A percentile compares a stretch with the other conserved stretches of the same genome.
phyloP scores from a whole-genome alignment of 352 stramenopile genomes.

The Pythium plurisporium region DNA sequence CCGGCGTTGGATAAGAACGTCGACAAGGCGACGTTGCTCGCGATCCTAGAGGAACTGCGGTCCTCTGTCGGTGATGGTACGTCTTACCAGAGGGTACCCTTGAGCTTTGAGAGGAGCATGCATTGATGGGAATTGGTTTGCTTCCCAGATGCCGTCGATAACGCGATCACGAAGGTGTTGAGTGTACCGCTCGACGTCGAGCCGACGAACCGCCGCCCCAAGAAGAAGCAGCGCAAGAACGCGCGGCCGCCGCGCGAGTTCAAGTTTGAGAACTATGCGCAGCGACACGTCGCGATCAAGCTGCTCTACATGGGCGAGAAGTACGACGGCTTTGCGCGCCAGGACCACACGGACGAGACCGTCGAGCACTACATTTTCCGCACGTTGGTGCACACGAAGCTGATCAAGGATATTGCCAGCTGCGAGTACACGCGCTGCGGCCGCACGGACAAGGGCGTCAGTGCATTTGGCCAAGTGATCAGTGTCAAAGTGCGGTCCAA shows the following conservation, averaged over 20 bases:
- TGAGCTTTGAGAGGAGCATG: too few species aligned
- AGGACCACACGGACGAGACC: slow-evolving; percentile 89
- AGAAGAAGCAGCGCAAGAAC: slow-evolving; percentile 52
- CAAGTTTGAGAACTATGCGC: slow-evolving; percentile 71
- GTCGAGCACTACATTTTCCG: slow-evolving; percentile 93
- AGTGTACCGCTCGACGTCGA: slow-evolving; percentile 11
- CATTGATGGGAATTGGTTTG: too few species aligned
- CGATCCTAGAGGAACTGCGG: slow-evolving; percentile 62
- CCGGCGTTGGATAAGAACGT: slow-evolving; percentile 24
- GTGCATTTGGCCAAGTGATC: slow-evolving; percentile 80
- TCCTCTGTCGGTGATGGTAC: slow-evolving; percentile 51
- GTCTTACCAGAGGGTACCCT: background rate
- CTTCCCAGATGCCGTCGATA: slow-evolving; percentile 52
- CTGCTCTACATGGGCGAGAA: slow-evolving; percentile 87
- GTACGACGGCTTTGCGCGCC: slow-evolving; percentile 84
- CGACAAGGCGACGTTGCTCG: slow-evolving; percentile 45
- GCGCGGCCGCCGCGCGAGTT: slow-evolving; percentile 42
- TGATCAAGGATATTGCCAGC: slow-evolving; percentile 84
- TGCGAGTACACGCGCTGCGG: slow-evolving; percentile 95
- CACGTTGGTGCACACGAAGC: slow-evolving; percentile 88
- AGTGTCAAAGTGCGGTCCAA: slow-evolving; percentile 70
- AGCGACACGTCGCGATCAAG: slow-evolving; percentile 72
- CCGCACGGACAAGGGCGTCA: slow-evolving; percentile 96
- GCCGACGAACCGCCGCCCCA: slow-evolving; percentile 34
- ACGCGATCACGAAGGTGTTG: slow-evolving; percentile 71